Percentiles rank a stretch among this genome's conserved stretches.
phyloP scores from a whole-genome alignment of 257 asterid species.

The Buddleja alternifolia region DNA sequence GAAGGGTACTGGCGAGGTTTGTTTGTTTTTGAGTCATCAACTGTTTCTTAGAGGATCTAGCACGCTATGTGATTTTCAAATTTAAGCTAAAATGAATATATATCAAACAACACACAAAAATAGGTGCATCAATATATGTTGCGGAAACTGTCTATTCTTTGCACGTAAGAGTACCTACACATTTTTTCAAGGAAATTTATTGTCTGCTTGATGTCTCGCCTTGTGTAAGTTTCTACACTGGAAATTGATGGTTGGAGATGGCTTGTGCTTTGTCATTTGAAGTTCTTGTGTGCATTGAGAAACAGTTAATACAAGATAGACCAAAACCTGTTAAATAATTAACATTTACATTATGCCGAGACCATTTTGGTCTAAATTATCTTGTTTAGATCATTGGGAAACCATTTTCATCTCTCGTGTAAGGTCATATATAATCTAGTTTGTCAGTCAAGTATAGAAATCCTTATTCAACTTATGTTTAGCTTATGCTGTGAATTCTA shows the following conservation, averaged over 20 bases:
- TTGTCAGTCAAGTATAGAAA: neutral
- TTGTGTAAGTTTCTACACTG: neutral
- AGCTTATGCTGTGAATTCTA: neutral
- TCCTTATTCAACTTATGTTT: neutral
- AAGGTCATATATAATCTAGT: neutral
- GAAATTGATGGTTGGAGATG: neutral
- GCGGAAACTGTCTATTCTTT: neutral
- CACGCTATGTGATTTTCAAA: neutral
- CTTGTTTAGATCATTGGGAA: neutral
- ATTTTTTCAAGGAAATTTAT: neutral
- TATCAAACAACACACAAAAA: neutral
- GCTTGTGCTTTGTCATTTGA: neutral
- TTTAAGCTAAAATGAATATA: neutral
- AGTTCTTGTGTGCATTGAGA: neutral
- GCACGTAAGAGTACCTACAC: neutral
- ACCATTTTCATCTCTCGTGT: neutral
- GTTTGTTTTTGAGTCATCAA: conserved; percentile 51
- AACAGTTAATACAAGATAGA: neutral
- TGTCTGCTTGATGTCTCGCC: neutral
- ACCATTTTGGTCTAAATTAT: neutral
- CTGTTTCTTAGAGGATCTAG: conserved; percentile 1
- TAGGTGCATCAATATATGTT: neutral
- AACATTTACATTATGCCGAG: neutral
- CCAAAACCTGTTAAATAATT: neutral
- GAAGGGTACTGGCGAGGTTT: conserved; percentile 86